These are phyloP conservation scores for Metarhizium album DNA, from an alignment of 2,329 filamentous ascomycete species.

Conservation along the genomic window DNA sequence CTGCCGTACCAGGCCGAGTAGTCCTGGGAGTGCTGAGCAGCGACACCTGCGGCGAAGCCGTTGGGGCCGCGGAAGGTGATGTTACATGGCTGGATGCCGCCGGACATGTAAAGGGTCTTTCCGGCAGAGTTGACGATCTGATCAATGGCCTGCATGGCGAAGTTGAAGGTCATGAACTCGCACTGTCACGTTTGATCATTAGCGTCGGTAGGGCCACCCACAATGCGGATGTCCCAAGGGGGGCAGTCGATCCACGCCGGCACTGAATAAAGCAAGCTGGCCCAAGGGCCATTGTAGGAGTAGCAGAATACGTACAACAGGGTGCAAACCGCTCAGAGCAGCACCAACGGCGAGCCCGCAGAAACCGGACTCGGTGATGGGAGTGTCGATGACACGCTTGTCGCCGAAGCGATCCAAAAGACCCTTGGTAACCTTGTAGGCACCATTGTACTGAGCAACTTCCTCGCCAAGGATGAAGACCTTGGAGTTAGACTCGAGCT, in stretches of 20 bases:
- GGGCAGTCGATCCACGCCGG: background rate
- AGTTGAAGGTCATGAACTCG: conserved; percentile 99
- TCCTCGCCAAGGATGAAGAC: conserved; percentile 96
- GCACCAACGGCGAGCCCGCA: conserved; percentile 87
- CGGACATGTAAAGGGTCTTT: conserved; percentile 99
- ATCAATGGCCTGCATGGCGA: conserved; percentile 99
- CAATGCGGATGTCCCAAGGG: background rate
- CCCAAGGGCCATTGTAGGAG: background rate
- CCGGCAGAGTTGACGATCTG: conserved; percentile 98
- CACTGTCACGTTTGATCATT: conserved; percentile 42
- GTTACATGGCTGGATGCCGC: conserved; percentile 98
- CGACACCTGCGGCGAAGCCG: conserved; percentile 92
- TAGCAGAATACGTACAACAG: conserved; percentile 58
- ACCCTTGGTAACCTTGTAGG: conserved; percentile 99
- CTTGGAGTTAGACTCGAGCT: conserved; percentile 89
- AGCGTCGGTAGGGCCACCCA: background rate
- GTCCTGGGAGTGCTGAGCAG: conserved; percentile 96
- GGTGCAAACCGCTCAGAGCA: conserved; percentile 86
- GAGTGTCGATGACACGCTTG: conserved; percentile 94
- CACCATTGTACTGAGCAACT: conserved; percentile 99
- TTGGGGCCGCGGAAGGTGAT: conserved; percentile 99
- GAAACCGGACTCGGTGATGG: conserved; percentile 97
- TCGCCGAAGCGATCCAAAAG: conserved; percentile 94
- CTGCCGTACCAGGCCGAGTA: conserved; percentile 98
- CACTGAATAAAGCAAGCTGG: background rate